Conservation (phyloP, 2,329 filamentous ascomycete genomes). For the Aspergillus eucalypticola region DNA sequence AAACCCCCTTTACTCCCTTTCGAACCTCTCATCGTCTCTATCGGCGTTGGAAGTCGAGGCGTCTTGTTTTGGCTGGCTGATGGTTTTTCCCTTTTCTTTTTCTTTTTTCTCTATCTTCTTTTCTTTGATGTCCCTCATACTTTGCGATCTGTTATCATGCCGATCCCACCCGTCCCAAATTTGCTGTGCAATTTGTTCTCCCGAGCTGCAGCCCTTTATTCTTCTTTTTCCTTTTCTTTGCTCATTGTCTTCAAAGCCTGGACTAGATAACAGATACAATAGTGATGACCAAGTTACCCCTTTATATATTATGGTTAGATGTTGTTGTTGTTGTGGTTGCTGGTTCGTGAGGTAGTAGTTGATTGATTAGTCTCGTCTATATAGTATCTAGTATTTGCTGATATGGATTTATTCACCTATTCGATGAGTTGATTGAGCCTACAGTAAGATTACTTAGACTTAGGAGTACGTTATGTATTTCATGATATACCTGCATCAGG, state of each 20-base stretch:
- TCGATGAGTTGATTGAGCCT: no score
- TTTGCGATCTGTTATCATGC: slow-evolving; percentile 28
- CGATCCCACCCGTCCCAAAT: slow-evolving; percentile 31
- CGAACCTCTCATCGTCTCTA: slow-evolving; percentile 35
- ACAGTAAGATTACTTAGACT: not conserved
- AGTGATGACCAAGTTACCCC: slow-evolving; percentile 20
- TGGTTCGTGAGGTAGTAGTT: not conserved
- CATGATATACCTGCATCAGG: not conserved
- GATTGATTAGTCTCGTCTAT: not conserved
- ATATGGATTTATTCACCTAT: no score
- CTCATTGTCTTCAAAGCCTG: slow-evolving; percentile 10
- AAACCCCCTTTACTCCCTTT: slow-evolving; percentile 25
- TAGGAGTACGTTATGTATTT: no score
- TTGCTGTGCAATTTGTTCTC: slow-evolving; percentile 31
- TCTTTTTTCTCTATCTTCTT: slow-evolving; percentile 14
- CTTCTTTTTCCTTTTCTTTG: no score
- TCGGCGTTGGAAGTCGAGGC: slow-evolving; percentile 43
- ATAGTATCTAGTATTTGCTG: no score
- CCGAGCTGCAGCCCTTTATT: slow-evolving; percentile 5
- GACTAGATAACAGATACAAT: slow-evolving; percentile 28
- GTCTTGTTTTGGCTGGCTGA: slow-evolving; percentile 40
- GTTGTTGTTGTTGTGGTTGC: not conserved
- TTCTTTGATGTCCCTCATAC: not conserved
- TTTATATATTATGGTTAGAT: not conserved
- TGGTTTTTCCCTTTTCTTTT: slow-evolving; percentile 25